Evolutionary conservation across 306 rosid genomes (phyloP).

Genomic region (Dicorynia guianensis): DNA sequence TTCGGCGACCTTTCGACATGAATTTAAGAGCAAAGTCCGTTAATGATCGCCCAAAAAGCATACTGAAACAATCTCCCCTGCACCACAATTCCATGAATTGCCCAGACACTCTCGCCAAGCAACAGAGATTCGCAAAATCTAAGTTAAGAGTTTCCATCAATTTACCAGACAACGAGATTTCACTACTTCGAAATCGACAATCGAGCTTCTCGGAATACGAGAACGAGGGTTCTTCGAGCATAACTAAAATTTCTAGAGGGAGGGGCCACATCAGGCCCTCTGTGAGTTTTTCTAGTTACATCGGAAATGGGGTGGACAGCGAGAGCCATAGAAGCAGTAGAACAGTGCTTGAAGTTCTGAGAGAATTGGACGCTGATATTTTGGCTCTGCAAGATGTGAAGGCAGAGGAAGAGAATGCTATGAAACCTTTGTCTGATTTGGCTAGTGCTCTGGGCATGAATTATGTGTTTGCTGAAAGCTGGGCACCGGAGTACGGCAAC

Average conservation of each 20-base stretch:
- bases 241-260: slow-evolving; percentile 37
- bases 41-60: slow-evolving; percentile 64
- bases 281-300: slow-evolving; percentile 33
- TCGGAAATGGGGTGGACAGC: slow-evolving; percentile 25
- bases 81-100: slow-evolving; percentile 49
- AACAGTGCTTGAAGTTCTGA: slow-evolving; percentile 77
- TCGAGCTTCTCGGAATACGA: slow-evolving; percentile 68
- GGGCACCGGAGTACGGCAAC: slow-evolving; percentile 98
- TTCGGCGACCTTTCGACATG: slow-evolving; percentile 3
- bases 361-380: slow-evolving; percentile 83
- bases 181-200: slow-evolving; percentile 63
- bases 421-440: slow-evolving; percentile 94
- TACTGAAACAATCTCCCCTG: slow-evolving; percentile 64
- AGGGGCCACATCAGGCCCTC: slow-evolving; percentile 41
- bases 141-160: slow-evolving; percentile 81
- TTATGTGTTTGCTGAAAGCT: slow-evolving; percentile 91
- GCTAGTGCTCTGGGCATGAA: slow-evolving; percentile 82
- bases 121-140: slow-evolving; percentile 41
- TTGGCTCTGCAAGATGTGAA: slow-evolving; percentile 94
- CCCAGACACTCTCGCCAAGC: slow-evolving; percentile 39
- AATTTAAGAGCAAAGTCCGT: slow-evolving; percentile 44
- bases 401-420: slow-evolving; percentile 92
- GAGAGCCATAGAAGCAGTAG: slow-evolving; percentile 44
- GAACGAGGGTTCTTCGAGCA: slow-evolving; percentile 37
- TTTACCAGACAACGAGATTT: slow-evolving; percentile 90